Conservation (phyloP, 1,139 yeast genomes). For the Groenewaldozyma sp. region DNA sequence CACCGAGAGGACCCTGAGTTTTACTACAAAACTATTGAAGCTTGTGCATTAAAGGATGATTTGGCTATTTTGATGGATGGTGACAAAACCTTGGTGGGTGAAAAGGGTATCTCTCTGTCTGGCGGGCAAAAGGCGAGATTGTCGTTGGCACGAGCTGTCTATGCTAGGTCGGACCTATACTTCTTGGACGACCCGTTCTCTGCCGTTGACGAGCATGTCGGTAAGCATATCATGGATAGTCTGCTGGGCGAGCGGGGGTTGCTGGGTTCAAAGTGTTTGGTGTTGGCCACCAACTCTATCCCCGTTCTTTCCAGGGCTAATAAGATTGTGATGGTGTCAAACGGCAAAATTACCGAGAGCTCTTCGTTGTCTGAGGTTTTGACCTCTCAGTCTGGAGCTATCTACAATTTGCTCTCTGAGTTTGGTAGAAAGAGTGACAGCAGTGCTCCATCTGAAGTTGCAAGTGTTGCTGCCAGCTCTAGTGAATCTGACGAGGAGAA, state of each 20-base stretch:
- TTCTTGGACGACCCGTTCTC: conserved; percentile 87
- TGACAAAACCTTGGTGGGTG: conserved; percentile 88
- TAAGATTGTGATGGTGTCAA: conserved; percentile 59
- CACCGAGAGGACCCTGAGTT: conserved; percentile 73
- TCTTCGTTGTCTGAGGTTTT: conserved; percentile 59
- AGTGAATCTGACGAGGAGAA: conserved; percentile 9
- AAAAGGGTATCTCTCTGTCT: conserved; percentile 89
- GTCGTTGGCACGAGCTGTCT: conserved; percentile 89
- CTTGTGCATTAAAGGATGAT: conserved; percentile 85
- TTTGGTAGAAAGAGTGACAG: conserved; percentile 47
- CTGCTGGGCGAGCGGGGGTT: conserved; percentile 79
- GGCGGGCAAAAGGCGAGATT: conserved; percentile 98
- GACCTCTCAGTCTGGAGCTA: conserved; percentile 39
- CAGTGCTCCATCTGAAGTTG: conserved; percentile 4
- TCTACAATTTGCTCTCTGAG: conserved; percentile 59
- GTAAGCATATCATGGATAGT: conserved; percentile 68
- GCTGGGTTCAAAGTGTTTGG: conserved; percentile 62
- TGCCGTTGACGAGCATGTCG: conserved; percentile 94
- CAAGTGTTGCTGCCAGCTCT: conserved; percentile 9
- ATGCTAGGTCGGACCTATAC: conserved; percentile 87
- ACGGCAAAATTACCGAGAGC: conserved; percentile 71
- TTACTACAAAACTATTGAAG: conserved; percentile 69
- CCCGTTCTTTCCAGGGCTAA: conserved; percentile 76
- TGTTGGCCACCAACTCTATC: conserved; percentile 84
- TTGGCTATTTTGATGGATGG: conserved; percentile 76